These are phyloP conservation scores for Botrytis fabae DNA, from an alignment of 2,329 filamentous ascomycete genomes.

Conservation along the genomic window DNA sequence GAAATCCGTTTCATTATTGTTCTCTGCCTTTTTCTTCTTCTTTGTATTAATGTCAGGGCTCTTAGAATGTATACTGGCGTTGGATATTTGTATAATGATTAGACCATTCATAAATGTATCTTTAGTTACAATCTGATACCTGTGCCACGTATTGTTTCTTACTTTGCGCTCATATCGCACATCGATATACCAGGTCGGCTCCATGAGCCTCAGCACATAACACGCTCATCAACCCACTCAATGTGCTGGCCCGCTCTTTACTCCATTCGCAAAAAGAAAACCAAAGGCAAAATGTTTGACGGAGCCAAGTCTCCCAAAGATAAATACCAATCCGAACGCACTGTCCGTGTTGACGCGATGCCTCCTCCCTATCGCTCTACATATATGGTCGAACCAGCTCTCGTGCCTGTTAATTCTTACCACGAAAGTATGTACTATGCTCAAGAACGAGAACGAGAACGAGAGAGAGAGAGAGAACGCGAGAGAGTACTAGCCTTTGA, in stretches of 20 bases:
- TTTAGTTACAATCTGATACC: neutral
- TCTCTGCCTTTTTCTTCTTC: neutral
- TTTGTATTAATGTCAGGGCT: neutral
- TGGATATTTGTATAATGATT: neutral
- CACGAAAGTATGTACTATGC: neutral
- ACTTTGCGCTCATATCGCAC: neutral
- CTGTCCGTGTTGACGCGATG: neutral
- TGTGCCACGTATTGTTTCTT: neutral
- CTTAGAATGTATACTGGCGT: neutral
- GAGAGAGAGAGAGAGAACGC: neutral
- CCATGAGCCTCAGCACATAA: slow-evolving; percentile 1
- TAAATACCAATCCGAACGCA: neutral
- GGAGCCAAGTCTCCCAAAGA: slow-evolving; percentile 1
- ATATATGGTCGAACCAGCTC: neutral
- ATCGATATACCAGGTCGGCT: neutral
- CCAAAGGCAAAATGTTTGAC: neutral
- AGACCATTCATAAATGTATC: neutral
- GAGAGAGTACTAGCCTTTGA: neutral
- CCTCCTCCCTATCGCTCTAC: slow-evolving; percentile 10
- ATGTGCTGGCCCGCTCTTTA: slow-evolving; percentile 14
- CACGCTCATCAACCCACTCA: neutral
- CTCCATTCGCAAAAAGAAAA: neutral
- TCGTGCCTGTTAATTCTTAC: neutral
- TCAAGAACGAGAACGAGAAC: neutral
- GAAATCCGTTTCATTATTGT: neutral